Percentiles rank a stretch among this genome's conserved stretches.
Evolutionary conservation across 2,329 filamentous ascomycete species (phyloP).

Genomic region (Pseudopithomyces maydicus): DNA sequence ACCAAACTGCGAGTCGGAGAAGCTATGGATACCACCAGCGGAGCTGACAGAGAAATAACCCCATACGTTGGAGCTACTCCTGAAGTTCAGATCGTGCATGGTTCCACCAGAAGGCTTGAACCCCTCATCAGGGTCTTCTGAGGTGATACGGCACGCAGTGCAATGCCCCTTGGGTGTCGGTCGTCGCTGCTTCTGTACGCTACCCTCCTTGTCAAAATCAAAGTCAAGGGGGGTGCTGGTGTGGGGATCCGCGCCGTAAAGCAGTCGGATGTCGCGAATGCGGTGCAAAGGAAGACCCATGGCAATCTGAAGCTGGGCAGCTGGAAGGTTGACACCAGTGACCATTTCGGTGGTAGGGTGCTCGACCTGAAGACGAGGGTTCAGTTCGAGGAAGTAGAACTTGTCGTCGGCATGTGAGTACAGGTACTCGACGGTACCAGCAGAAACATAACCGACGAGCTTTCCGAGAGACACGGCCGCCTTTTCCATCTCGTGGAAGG

Average conservation of each 20-base stretch:
- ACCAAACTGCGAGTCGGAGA: slow-evolving; percentile 98
- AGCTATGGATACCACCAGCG: slow-evolving; percentile 96
- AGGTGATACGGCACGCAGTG: slow-evolving; percentile 98
- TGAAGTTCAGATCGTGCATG: slow-evolving; percentile 99
- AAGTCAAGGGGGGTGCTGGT: slow-evolving; percentile 90
- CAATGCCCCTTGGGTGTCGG: slow-evolving; percentile 95
- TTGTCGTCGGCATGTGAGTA: slow-evolving; percentile 98
- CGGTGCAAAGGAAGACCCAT: slow-evolving; percentile 97
- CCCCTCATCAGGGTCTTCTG: slow-evolving; percentile 96
- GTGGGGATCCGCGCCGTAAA: slow-evolving; percentile 95
- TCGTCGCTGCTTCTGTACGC: slow-evolving; percentile 81
- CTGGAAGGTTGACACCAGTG: slow-evolving; percentile 93
- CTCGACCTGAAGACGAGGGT: slow-evolving; percentile 98
- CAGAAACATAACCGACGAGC: slow-evolving; percentile 97
- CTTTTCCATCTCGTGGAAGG: slow-evolving; percentile 96
- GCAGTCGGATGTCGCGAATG: slow-evolving; percentile 91
- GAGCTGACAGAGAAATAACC: slow-evolving; percentile 99
- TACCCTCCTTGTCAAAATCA: slow-evolving; percentile 87
- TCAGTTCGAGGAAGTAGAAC: slow-evolving; percentile 99
- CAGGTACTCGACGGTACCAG: slow-evolving; percentile 97
- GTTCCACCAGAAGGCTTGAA: slow-evolving; percentile 99
- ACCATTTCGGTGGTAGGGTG: slow-evolving; percentile 99
- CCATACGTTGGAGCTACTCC: slow-evolving; percentile 98
- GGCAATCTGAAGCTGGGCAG: slow-evolving; percentile 96
- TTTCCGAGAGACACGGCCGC: slow-evolving; percentile 92